Percentiles rank a stretch among this genome's conserved stretches.
Conservation (phyloP, 768 basidiomycete species). For the Phanerochaete sordida region DNA sequence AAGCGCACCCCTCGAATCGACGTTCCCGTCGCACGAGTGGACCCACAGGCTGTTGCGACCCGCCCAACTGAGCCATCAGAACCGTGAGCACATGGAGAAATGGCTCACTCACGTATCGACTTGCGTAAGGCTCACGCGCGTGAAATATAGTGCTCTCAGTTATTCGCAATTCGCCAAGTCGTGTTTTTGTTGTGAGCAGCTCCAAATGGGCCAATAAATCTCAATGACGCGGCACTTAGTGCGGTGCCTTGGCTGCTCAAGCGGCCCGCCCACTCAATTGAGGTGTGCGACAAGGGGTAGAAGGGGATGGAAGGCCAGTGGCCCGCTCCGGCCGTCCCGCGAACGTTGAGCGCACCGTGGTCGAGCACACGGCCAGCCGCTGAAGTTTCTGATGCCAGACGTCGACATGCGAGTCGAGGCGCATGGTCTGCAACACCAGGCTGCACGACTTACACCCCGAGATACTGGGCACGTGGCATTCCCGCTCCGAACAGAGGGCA, state of each 20-base stretch:
- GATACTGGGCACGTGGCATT: not conserved
- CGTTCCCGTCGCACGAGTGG: not conserved
- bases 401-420: not conserved
- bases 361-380: not conserved
- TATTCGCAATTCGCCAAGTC: not conserved
- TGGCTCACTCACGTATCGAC: not conserved
- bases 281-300: not conserved
- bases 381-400: not conserved
- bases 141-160: not conserved
- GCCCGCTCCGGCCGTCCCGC: not conserved
- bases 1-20: not conserved
- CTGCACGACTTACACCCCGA: not conserved
- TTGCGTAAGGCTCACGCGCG: not conserved
- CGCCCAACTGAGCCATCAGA: not conserved
- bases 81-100: not conserved
- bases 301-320: not conserved
- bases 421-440: not conserved
- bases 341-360: not conserved
- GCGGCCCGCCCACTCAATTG: not conserved
- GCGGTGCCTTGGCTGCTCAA: not conserved
- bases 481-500: not conserved
- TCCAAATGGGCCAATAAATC: not conserved
- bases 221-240: not conserved
- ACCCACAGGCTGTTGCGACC: not conserved
- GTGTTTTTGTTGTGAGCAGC: not conserved